Conservation (phyloP, 768 basidiomycete species). For the Boletus speciosus region DNA sequence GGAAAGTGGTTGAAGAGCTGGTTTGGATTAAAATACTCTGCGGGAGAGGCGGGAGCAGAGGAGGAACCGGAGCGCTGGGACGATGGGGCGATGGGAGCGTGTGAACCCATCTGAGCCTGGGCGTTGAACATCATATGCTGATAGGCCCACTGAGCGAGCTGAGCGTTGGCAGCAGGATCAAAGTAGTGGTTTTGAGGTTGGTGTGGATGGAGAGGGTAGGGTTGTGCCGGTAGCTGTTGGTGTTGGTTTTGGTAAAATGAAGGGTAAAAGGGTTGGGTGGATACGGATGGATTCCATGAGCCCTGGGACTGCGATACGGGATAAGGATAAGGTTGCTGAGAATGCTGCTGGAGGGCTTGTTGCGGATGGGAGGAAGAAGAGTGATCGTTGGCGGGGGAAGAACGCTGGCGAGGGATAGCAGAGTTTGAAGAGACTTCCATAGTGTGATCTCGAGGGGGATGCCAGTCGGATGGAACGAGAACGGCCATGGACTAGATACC, state of each 20-base stretch:
- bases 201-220: slow-evolving; percentile 43
- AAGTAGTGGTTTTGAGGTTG: slow-evolving; percentile 60
- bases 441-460: slow-evolving; percentile 56
- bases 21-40: slow-evolving; percentile 58
- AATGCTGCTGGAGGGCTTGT: slow-evolving; percentile 17
- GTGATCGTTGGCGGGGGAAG: slow-evolving; percentile 58
- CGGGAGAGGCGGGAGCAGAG: slow-evolving; percentile 35
- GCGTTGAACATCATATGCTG: slow-evolving; percentile 86
- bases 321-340: slow-evolving; percentile 54
- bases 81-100: slow-evolving; percentile 19
- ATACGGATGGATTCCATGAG: slow-evolving; percentile 64
- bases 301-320: slow-evolving; percentile 69
- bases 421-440: slow-evolving; percentile 54
- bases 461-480: slow-evolving; percentile 77
- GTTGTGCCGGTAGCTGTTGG: slow-evolving; percentile 48
- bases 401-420: slow-evolving; percentile 52
- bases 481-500: slow-evolving; percentile 60
- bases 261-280: slow-evolving; percentile 72
- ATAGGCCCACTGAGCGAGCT: slow-evolving; percentile 84
- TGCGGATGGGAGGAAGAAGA: slow-evolving; percentile 30
- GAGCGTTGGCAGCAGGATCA: slow-evolving; percentile 71
- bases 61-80: slow-evolving; percentile 40
- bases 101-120: slow-evolving; percentile 42
- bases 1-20: slow-evolving; percentile 67
- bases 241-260: slow-evolving; percentile 72